Base-by-base conservation (phyloP, 257 asterid genomes). In the Verbascum thapsus region DNA sequence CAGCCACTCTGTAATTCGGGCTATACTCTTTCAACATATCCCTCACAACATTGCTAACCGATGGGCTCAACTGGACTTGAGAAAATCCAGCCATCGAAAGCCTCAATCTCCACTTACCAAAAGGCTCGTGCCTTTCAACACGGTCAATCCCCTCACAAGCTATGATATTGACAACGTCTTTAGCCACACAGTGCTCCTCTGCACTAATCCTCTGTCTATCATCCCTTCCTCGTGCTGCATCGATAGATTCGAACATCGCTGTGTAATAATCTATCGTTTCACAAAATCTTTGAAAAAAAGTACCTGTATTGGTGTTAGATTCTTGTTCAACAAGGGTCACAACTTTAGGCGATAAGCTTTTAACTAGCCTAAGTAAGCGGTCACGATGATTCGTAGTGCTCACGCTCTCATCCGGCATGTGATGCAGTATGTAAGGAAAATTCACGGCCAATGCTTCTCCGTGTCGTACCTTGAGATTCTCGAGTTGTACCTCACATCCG, bases 321-420 rank as follows among this genome's bases (percentile, higher is more conserved):
- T 91, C 98, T 71, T 88, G 96, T 61, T 88, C 98, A 1, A 84
- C 81, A n/a, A 91, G 81, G 30, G 95, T 83, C 53, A 91, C 92
- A 0, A 88, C 81, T 56, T 86, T 88, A 1, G 98, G 98, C 0
- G 95, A 86, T 79, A 91, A 63, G 67, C 86, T 78, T 67, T 86
- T 86, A n/a, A 88, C 87, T 0, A 91, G 78, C 44, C 92, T 67
- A 3, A 88, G 83, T 12, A 91, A 81, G 7, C 98, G 82, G 75
- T 88, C 96, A 0, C 98, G 74, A 32, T 86, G 98, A 41, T 91
- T 91, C n/a, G 4, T 20, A 0, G 96, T 88, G 82, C 76, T 84
- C 49, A 91, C 96, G 0, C 96, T 86, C 88, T 91, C 96, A 13
- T 91, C 98, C 1, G 98, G 98, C 90, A 91, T 81, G 87, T 88